Percentiles rank a stretch among this genome's conserved stretches.
These are phyloP conservation scores for Umbilicus rupestris DNA, from an alignment of 164 flowering plant species.

Conservation along the genomic window DNA sequence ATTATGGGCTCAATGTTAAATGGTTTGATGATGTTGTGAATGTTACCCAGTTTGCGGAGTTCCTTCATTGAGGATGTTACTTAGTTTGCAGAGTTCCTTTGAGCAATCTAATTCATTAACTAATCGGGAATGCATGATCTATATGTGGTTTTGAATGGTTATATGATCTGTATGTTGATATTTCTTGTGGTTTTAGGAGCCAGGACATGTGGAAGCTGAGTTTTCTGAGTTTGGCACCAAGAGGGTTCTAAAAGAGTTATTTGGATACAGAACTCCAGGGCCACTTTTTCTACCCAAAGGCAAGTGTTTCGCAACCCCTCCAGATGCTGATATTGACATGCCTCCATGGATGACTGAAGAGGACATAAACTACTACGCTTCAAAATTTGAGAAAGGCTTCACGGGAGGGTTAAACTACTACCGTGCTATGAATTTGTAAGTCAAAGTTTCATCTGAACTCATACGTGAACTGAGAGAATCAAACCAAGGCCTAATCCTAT, in stretches of 20 bases:
- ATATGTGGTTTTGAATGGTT: too few species aligned
- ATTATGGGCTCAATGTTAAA: too few species aligned
- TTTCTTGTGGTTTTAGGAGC: slow-evolving; percentile 21
- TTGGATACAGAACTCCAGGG: slow-evolving; percentile 22
- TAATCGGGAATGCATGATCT: too few species aligned
- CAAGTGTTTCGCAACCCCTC: slow-evolving; percentile 14
- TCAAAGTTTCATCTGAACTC: neutral
- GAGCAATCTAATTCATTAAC: too few species aligned
- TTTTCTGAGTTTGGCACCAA: slow-evolving; percentile 23
- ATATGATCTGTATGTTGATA: too few species aligned
- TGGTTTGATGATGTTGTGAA: too few species aligned
- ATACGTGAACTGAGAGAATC: neutral
- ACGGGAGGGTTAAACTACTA: slow-evolving; percentile 37
- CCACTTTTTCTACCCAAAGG: slow-evolving; percentile 36
- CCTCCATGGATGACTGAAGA: slow-evolving; percentile 31
- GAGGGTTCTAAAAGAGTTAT: slow-evolving; percentile 21
- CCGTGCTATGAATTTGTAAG: slow-evolving; percentile 22
- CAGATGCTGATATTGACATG: slow-evolving; percentile 13
- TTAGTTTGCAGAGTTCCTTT: too few species aligned
- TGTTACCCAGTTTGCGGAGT: too few species aligned
- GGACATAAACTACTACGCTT: slow-evolving; percentile 22
- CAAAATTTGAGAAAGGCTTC: slow-evolving; percentile 33
- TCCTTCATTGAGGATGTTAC: too few species aligned
- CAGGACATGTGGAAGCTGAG: slow-evolving; percentile 30
- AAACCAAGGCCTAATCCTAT: neutral